Evolutionary conservation across 805 yeast genomes (phyloP), one percentile per base, ranked within the genome.

Genomic region (Sugiyamaella chiloensis): DNA sequence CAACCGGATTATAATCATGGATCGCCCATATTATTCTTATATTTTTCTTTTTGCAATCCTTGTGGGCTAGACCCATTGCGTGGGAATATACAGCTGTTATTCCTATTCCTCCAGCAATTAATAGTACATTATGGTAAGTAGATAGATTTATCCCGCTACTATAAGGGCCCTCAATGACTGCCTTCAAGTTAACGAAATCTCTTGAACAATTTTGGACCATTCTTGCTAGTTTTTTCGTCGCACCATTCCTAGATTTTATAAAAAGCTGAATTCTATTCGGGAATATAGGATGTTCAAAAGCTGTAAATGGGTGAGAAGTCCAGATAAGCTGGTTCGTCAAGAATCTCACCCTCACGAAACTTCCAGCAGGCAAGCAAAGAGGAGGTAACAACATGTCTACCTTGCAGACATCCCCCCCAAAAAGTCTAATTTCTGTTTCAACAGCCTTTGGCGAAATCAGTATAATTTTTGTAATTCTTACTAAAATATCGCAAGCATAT

Each of bases 231-330:
- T 48, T 27, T 24, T 42, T 42, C n/a, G 61, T 58, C 20, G 42
- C 24, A 9, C 62, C 62, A 5, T 48, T 26, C 27, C 48, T 48
- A 16, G 52, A 42, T 31, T 52, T 32, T 2, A 51, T 40, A 20
- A 50, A 39, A 19, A 54, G 30, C 12, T 44, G 40, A 4, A 55
- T 17, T 29, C 44, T 49, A 3, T 29, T 32, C 9, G 37, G 40
- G 1, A 17, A 34, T 4, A 44, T 46, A 12, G 57, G 55, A 32
- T 29, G 36, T 42, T 31, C 42, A 12, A 32, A 46, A 16, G 19
- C 19, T 2, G 89, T 80, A 64, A 85, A 83, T 3, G 90, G 90
- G 62, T 84, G 88, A 4, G 84, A 76, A 61, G 84, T 87, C 80
- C 81, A 81, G 62, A 83, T 80, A 23, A 73, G 21, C 16, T 31